Conservation (phyloP, 192 early-diverging fungal genomes). For the Mortierella hygrophila region DNA sequence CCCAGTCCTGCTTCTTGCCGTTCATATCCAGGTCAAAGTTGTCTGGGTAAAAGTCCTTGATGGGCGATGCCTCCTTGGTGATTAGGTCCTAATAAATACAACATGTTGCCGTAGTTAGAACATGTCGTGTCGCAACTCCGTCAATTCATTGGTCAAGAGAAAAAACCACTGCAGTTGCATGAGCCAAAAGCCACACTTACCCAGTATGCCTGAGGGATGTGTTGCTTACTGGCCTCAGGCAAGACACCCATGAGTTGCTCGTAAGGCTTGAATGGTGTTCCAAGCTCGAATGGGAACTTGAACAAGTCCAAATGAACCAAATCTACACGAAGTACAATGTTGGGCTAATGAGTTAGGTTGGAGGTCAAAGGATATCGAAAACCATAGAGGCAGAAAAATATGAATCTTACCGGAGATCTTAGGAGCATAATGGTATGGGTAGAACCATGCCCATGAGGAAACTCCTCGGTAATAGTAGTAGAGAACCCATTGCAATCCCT, state of each 20-base stretch:
- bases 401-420: constrained; percentile 87
- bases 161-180: no score
- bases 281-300: constrained; percentile 82
- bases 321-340: constrained; percentile 35
- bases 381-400: neutral
- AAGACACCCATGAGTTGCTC: constrained; percentile 99
- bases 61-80: constrained; percentile 85
- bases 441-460: constrained; percentile 98
- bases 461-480: constrained; percentile 97
- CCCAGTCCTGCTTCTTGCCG: constrained; percentile 98
- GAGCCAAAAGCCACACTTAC: constrained; percentile 22
- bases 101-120: neutral
- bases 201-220: constrained; percentile 86
- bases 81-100: constrained; percentile 74
- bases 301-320: constrained; percentile 66
- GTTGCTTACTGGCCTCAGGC: constrained; percentile 84
- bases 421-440: constrained; percentile 97
- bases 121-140: neutral
- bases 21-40: constrained; percentile 96
- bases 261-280: constrained; percentile 92
- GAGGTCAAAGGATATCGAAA: neutral
- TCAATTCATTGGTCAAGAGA: neutral
- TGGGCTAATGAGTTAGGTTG: neutral
- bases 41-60: constrained; percentile 95
- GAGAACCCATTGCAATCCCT: constrained; percentile 98